These are phyloP conservation scores for Claviceps spartinae DNA, from an alignment of 2,329 filamentous ascomycete genomes.

Conservation along the genomic window DNA sequence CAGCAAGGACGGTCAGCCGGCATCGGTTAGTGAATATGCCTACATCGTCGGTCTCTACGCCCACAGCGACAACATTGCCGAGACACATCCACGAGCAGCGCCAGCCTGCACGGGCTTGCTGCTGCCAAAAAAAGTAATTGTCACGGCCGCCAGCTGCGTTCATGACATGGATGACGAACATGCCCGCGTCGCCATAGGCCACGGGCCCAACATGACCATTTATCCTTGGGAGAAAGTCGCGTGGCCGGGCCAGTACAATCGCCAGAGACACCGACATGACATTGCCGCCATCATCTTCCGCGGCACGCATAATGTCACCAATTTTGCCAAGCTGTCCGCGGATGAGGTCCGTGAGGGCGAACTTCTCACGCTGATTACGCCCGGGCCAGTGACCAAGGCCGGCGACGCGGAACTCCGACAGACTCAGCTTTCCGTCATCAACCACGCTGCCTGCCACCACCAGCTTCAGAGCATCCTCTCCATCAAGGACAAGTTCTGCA, in stretches of 20 bases:
- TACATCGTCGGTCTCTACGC: conserved; percentile 1
- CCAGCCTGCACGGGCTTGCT: neutral
- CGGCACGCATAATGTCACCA: neutral
- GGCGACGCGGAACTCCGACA: neutral
- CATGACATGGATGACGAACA: neutral
- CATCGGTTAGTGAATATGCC: neutral
- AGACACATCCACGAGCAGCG: neutral
- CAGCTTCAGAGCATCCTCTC: neutral
- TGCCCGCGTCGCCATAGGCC: neutral
- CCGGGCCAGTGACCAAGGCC: too few relatives aligned
- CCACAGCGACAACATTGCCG: neutral
- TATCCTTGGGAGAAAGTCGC: neutral
- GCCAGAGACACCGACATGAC: neutral
- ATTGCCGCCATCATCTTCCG: neutral
- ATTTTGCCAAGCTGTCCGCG: neutral
- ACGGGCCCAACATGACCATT: neutral
- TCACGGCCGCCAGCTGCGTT: conserved; percentile 4
- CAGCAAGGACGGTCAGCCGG: neutral
- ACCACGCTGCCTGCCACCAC: neutral
- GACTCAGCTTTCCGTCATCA: neutral
- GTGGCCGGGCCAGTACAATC: neutral
- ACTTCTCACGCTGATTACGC: too few relatives aligned
- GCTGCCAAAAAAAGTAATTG: neutral
- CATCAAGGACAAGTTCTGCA: conserved; percentile 1
- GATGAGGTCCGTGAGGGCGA: neutral